A percentile compares a stretch with the other conserved stretches of the same genome.
phyloP scores from a whole-genome alignment of 305 asterid genomes.

The Nicotiana rustica region DNA sequence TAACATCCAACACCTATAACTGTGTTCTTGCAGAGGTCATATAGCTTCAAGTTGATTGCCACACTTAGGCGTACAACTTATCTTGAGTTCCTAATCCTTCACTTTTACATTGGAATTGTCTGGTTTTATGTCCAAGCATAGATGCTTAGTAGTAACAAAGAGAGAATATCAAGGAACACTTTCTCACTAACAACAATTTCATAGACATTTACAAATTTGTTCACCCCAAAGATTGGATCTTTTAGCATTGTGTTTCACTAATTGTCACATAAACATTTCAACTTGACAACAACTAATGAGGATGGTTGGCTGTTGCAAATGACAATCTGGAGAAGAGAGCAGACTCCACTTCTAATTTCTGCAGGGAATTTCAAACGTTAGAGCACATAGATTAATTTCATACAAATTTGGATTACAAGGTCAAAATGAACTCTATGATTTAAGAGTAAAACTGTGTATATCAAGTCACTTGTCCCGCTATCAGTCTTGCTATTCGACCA shows the following conservation, averaged over 20 bases:
- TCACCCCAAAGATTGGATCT: not conserved
- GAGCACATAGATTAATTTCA: not conserved
- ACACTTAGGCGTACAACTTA: too few species aligned
- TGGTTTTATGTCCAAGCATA: too few species aligned
- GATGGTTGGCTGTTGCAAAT: not conserved
- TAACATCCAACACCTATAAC: not conserved
- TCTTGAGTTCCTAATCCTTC: too few species aligned
- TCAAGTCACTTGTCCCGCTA: not conserved
- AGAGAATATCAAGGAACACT: not conserved
- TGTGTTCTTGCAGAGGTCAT: not conserved
- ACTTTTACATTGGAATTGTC: too few species aligned
- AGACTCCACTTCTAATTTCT: slow-evolving; percentile 19
- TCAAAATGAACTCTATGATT: not conserved
- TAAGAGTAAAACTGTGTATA: not conserved
- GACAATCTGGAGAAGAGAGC: slow-evolving; percentile 4
- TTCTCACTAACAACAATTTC: not conserved
- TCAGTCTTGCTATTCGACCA: not conserved
- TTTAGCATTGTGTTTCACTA: not conserved
- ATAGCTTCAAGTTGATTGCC: not conserved
- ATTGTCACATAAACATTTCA: slow-evolving; percentile 5
- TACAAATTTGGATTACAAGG: not conserved
- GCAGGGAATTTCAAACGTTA: slow-evolving; percentile 9
- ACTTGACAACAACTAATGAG: not conserved
- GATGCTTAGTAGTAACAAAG: too few species aligned
- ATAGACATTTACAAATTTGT: not conserved